A percentile compares a stretch with the other conserved stretches of the same genome.
Conservation (phyloP, 225 moss, liverwort and hornwort species). For the Marchantia paleacea region DNA sequence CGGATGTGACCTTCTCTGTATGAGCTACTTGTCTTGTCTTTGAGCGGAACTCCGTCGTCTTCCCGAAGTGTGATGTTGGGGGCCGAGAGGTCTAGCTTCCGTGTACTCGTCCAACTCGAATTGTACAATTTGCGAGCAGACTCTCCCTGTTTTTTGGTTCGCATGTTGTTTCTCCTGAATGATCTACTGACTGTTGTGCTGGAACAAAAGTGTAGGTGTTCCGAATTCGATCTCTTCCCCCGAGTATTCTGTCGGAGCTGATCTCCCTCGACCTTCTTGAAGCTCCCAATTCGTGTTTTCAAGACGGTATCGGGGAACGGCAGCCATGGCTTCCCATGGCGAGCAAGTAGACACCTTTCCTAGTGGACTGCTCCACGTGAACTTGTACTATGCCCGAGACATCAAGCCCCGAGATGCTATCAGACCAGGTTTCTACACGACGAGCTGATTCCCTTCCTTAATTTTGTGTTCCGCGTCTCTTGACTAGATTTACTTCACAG, state of each 20-base stretch:
- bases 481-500: background rate
- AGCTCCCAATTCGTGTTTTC: background rate
- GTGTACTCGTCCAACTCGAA: background rate
- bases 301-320: background rate
- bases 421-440: slow-evolving; percentile 11
- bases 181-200: background rate
- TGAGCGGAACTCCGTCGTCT: too few relatives aligned
- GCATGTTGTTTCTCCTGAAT: background rate
- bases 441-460: background rate
- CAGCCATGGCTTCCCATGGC: slow-evolving; percentile 9
- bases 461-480: background rate
- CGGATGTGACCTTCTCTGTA: background rate
- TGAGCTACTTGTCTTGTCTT: too few relatives aligned
- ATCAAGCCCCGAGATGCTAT: background rate
- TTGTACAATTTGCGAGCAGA: background rate
- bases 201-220: background rate
- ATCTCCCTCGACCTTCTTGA: background rate
- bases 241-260: background rate
- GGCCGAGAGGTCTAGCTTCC: background rate
- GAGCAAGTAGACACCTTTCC: slow-evolving; percentile 15
- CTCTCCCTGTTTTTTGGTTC: background rate
- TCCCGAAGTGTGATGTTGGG: too few relatives aligned
- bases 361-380: slow-evolving; percentile 12
- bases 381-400: slow-evolving; percentile 11
- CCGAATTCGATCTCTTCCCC: background rate